phyloP scores from a whole-genome alignment of 495 filamentous ascomycete species.

The Penicilliopsis zonata region DNA sequence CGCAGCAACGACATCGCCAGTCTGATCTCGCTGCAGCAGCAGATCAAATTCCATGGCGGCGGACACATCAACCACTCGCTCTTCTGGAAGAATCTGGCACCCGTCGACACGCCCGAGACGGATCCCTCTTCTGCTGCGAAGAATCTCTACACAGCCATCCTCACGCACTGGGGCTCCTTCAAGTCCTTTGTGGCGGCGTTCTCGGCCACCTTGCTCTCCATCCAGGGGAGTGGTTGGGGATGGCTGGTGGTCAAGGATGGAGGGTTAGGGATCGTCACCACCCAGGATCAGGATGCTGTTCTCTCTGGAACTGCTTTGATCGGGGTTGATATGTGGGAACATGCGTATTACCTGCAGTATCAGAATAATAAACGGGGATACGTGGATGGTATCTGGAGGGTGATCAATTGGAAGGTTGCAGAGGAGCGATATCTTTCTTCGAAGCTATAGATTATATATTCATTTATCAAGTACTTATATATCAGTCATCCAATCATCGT shows the following conservation, averaged over 20 bases:
- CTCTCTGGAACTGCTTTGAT: constrained; percentile 65
- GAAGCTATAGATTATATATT: too few species aligned
- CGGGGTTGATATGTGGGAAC: constrained; percentile 97
- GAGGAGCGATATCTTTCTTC: constrained; percentile 73
- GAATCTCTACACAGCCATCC: constrained; percentile 45
- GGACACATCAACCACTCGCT: constrained; percentile 89
- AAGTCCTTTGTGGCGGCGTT: constrained; percentile 59
- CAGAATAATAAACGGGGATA: constrained; percentile 95
- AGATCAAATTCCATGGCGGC: constrained; percentile 92
- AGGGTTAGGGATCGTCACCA: constrained; percentile 55
- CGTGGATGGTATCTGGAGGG: constrained; percentile 87
- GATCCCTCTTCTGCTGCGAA: constrained; percentile 48
- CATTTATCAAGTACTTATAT: too few species aligned
- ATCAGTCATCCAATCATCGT: constrained; percentile 32
- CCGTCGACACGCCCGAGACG: constrained; percentile 49
- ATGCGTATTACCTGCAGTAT: constrained; percentile 73
- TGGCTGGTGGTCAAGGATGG: constrained; percentile 80
- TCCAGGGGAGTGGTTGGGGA: constrained; percentile 91
- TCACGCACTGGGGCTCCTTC: constrained; percentile 57
- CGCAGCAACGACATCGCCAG: constrained; percentile 34
- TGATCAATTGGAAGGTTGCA: constrained; percentile 88
- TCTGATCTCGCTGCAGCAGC: constrained; percentile 64
- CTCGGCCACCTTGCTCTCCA: constrained; percentile 56
- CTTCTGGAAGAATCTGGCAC: constrained; percentile 86
- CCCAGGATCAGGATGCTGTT: constrained; percentile 87